Percentiles rank a stretch among this genome's conserved stretches.
Conservation (phyloP, 768 basidiomycete species). For the Rhizopogon rudus region DNA sequence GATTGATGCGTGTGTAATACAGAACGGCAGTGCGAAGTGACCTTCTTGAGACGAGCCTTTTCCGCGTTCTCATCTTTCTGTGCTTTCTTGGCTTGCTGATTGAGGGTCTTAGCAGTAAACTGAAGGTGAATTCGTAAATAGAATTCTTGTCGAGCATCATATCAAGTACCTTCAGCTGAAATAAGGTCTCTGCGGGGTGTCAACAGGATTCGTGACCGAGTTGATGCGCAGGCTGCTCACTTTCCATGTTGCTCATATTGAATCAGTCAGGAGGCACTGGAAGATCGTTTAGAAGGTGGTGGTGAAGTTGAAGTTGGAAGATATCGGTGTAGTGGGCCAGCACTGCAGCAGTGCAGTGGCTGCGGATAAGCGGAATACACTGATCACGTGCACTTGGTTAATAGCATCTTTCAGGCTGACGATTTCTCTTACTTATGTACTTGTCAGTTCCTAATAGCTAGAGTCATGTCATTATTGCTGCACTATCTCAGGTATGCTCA, state of each 20-base stretch:
- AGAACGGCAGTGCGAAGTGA: conserved; percentile 21
- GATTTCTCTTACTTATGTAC: background rate
- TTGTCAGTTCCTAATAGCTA: background rate
- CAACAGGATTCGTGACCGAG: conserved; percentile 17
- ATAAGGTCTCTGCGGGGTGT: conserved; percentile 78
- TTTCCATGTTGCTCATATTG: conserved; percentile 84
- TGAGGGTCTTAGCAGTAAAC: conserved; percentile 98
- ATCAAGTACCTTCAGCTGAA: conserved; percentile 84
- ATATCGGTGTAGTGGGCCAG: background rate
- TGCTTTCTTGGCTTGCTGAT: conserved; percentile 94
- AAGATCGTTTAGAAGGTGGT: background rate
- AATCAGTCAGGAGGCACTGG: background rate
- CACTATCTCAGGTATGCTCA: conserved; percentile 54
- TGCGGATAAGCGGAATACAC: background rate
- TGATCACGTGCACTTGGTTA: background rate
- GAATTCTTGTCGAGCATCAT: conserved; percentile 8
- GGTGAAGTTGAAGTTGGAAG: background rate
- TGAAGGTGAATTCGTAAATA: conserved; percentile 26
- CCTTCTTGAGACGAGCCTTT: conserved; percentile 92
- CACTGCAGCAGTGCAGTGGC: background rate
- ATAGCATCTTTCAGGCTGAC: background rate
- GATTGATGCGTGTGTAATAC: background rate
- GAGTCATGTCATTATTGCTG: conserved; percentile 28
- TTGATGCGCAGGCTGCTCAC: conserved; percentile 41
- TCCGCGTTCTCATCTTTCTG: conserved; percentile 91